phyloP scores from a whole-genome alignment of 345 rosid species.

The Heritiera fomes region DNA sequence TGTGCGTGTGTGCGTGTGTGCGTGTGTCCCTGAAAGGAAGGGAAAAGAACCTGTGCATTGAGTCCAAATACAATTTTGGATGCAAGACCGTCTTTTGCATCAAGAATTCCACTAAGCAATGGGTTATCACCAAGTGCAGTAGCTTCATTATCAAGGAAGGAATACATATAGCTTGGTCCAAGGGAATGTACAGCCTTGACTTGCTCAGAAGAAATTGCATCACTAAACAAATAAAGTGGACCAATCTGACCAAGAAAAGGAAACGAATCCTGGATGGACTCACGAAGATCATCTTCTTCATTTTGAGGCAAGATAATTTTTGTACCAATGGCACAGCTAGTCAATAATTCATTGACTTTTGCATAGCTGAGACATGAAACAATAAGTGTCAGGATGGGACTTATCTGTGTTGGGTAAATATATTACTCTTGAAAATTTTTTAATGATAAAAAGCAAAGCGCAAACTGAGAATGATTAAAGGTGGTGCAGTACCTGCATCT shows the following conservation, averaged over 20 bases:
- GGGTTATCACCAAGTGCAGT: slow-evolving; percentile 53
- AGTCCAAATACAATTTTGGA: slow-evolving; percentile 86
- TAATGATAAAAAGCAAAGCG: slow-evolving; percentile 7
- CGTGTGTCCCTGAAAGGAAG: background rate
- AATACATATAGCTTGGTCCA: slow-evolving; percentile 97
- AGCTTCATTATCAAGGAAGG: slow-evolving; percentile 82
- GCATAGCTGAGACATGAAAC: slow-evolving; percentile 67
- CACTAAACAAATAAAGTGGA: slow-evolving; percentile 82
- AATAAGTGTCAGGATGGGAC: slow-evolving; percentile 23
- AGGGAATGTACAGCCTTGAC: slow-evolving; percentile 72
- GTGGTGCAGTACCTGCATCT: slow-evolving; percentile 75
- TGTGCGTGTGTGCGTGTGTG: background rate
- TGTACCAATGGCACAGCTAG: slow-evolving; percentile 77
- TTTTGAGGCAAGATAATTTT: slow-evolving; percentile 48
- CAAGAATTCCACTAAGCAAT: slow-evolving; percentile 77
- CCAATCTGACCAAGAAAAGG: slow-evolving; percentile 94
- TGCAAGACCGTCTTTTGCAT: slow-evolving; percentile 90
- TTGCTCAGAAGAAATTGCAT: slow-evolving; percentile 82
- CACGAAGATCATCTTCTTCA: slow-evolving; percentile 58
- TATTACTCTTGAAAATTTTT: background rate
- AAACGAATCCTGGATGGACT: slow-evolving; percentile 46
- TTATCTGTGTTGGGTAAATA: background rate
- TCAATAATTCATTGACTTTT: slow-evolving; percentile 75
- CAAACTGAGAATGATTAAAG: slow-evolving; percentile 15
- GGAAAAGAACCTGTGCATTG: slow-evolving; percentile 78